Evolutionary conservation across 768 basidiomycete genomes (phyloP).

Genomic region (Panus rudis): DNA sequence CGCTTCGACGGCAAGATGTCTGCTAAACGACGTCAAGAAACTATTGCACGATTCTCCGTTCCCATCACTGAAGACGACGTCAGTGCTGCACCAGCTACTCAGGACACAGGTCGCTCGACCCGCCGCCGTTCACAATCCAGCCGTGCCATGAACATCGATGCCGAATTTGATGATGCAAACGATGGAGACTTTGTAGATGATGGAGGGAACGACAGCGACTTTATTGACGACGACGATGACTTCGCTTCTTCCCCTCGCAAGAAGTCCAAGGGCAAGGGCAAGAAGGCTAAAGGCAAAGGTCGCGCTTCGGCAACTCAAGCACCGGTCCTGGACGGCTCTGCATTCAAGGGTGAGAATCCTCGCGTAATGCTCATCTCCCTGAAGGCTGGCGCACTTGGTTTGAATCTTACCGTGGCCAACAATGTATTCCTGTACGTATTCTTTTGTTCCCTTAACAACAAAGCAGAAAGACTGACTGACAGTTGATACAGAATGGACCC

Average conservation of each 20-base stretch:
- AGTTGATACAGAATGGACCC: slow-evolving; percentile 76
- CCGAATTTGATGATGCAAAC: slow-evolving; percentile 8
- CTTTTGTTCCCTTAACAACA: too few relatives aligned
- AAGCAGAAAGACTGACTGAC: slow-evolving; percentile 5
- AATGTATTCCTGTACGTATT: slow-evolving; percentile 69
- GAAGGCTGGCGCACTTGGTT: slow-evolving; percentile 76
- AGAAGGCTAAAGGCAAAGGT: slow-evolving; percentile 21
- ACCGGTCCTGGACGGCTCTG: slow-evolving; percentile 9
- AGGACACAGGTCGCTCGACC: background rate
- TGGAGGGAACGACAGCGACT: slow-evolving; percentile 26
- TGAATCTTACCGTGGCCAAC: slow-evolving; percentile 86
- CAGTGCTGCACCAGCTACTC: slow-evolving; percentile 8
- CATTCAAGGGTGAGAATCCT: slow-evolving; percentile 42
- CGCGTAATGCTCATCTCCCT: slow-evolving; percentile 82
- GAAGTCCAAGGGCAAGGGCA: slow-evolving; percentile 29
- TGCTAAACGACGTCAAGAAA: slow-evolving; percentile 70
- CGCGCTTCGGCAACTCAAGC: background rate
- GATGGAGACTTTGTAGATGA: slow-evolving; percentile 20
- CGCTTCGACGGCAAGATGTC: slow-evolving; percentile 86
- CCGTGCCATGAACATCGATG: background rate
- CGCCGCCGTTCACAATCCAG: slow-evolving; percentile 1
- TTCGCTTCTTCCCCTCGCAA: slow-evolving; percentile 9
- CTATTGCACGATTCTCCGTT: slow-evolving; percentile 66
- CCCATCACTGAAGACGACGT: slow-evolving; percentile 39
- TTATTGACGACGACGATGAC: slow-evolving; percentile 31